phyloP scores from a whole-genome alignment of 169 alveolate species.

The Plasmodium reichenowi region DNA sequence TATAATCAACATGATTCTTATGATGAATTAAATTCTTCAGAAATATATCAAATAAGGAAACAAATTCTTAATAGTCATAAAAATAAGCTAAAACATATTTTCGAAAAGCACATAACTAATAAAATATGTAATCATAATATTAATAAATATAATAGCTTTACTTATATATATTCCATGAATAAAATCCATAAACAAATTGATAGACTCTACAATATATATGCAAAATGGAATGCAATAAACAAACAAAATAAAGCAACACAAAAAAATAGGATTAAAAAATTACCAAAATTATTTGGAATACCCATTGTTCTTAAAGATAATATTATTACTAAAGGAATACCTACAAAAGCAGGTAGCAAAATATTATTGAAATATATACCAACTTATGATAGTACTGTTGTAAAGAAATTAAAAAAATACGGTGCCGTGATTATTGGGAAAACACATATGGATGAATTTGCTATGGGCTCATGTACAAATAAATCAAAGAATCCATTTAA shows the following conservation, averaged over 20 bases:
- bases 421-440: conserved; percentile 83
- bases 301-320: conserved; percentile 59
- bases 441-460: conserved; percentile 83
- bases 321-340: conserved; percentile 31
- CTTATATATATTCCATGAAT: conserved; percentile 25
- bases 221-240: conserved; percentile 4
- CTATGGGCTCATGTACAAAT: conserved; percentile 81
- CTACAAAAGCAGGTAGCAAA: conserved; percentile 72
- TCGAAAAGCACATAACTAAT: conserved; percentile 27
- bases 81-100: not conserved
- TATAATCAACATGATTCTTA: not conserved
- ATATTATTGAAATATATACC: conserved; percentile 73
- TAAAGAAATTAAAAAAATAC: conserved; percentile 64
- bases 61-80: conserved; percentile 18
- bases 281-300: conserved; percentile 63
- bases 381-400: conserved; percentile 79
- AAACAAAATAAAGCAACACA: not conserved
- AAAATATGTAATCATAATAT: conserved; percentile 21
- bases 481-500: conserved; percentile 77
- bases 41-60: conserved; percentile 48
- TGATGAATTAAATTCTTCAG: conserved; percentile 21
- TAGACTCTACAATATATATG: conserved; percentile 37
- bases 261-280: not conserved
- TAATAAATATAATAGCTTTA: conserved; percentile 54
- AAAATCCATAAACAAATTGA: conserved; percentile 44